Percentiles rank a stretch among this genome's conserved stretches.
Conservation (phyloP, 805 yeast species). For the Metschnikowia vanudenii region DNA sequence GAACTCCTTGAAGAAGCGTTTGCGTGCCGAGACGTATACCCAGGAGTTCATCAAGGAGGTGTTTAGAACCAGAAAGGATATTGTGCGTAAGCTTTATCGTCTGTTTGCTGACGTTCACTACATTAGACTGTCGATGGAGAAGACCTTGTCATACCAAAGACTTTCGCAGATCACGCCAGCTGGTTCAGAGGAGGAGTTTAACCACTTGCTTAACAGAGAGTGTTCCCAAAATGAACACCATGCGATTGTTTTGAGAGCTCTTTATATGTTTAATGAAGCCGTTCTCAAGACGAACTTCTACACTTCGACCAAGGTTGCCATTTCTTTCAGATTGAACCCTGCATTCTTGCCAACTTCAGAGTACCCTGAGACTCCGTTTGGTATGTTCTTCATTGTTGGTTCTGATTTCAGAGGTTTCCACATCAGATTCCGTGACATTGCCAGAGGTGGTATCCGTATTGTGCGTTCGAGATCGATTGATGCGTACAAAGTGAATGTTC, state of each 20-base stretch:
- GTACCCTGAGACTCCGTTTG: conserved; percentile 90
- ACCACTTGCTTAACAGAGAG: conserved; percentile 59
- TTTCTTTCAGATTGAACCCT: conserved; percentile 89
- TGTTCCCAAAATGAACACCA: conserved; percentile 81
- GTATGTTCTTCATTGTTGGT: conserved; percentile 94
- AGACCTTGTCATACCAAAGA: conserved; percentile 85
- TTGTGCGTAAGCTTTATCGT: conserved; percentile 80
- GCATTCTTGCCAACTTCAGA: conserved; percentile 78
- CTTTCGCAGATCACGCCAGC: conserved; percentile 75
- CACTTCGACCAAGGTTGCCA: conserved; percentile 90
- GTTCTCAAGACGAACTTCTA: conserved; percentile 92
- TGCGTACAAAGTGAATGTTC: conserved; percentile 78
- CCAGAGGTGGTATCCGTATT: conserved; percentile 97
- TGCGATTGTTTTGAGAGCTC: conserved; percentile 74
- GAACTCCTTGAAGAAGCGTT: conserved; percentile 77
- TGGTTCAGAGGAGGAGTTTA: conserved; percentile 71
- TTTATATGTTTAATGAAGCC: conserved; percentile 80
- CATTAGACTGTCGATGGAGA: conserved; percentile 64
- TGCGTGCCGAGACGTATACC: conserved; percentile 91
- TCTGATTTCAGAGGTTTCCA: conserved; percentile 97
- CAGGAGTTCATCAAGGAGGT: conserved; percentile 78
- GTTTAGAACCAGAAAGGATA: conserved; percentile 63
- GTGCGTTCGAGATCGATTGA: conserved; percentile 85
- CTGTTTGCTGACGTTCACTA: conserved; percentile 92
- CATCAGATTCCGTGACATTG: conserved; percentile 92